Evolutionary conservation across 1,284 basidiomycete genomes (phyloP).

Genomic region (Veloboletus limbatus): DNA sequence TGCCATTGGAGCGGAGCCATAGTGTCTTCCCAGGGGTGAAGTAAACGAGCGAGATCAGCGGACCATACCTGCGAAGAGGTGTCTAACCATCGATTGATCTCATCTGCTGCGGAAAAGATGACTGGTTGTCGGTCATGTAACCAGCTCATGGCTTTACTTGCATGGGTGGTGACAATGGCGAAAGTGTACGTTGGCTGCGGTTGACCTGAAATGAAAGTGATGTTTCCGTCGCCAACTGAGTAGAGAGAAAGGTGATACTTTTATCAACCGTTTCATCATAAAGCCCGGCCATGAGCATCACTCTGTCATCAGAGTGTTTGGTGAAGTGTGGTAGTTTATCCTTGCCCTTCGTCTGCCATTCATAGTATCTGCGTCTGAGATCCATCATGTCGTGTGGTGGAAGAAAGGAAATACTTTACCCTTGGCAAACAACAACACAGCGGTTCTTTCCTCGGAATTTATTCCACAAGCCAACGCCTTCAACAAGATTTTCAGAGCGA

Average conservation of each 20-base stretch:
- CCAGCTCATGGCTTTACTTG: slow-evolving; percentile 68
- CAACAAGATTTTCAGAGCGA: slow-evolving; percentile 77
- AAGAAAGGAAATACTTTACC: slow-evolving; percentile 40
- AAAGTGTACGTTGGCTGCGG: slow-evolving; percentile 74
- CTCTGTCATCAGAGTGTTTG: slow-evolving; percentile 59
- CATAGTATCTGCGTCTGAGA: slow-evolving; percentile 67
- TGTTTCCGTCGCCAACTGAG: background rate
- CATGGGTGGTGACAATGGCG: slow-evolving; percentile 84
- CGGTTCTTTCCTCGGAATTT: slow-evolving; percentile 76
- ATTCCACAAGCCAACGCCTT: slow-evolving; percentile 77
- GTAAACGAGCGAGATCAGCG: slow-evolving; percentile 55
- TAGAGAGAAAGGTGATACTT: slow-evolving; percentile 36
- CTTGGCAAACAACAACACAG: slow-evolving; percentile 78
- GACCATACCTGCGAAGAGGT: slow-evolving; percentile 65
- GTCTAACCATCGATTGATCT: slow-evolving; percentile 78
- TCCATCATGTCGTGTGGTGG: background rate
- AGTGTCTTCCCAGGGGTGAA: slow-evolving; percentile 64
- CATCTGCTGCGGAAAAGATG: slow-evolving; percentile 64
- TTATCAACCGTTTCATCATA: slow-evolving; percentile 75
- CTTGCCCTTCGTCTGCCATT: slow-evolving; percentile 84
- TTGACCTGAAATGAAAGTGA: slow-evolving; percentile 39
- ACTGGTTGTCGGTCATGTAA: slow-evolving; percentile 93
- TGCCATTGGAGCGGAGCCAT: slow-evolving; percentile 67
- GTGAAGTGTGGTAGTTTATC: slow-evolving; percentile 80
- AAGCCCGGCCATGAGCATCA: slow-evolving; percentile 88